Conservation (phyloP, 179 eudicot species). For the Silene vulgaris region DNA sequence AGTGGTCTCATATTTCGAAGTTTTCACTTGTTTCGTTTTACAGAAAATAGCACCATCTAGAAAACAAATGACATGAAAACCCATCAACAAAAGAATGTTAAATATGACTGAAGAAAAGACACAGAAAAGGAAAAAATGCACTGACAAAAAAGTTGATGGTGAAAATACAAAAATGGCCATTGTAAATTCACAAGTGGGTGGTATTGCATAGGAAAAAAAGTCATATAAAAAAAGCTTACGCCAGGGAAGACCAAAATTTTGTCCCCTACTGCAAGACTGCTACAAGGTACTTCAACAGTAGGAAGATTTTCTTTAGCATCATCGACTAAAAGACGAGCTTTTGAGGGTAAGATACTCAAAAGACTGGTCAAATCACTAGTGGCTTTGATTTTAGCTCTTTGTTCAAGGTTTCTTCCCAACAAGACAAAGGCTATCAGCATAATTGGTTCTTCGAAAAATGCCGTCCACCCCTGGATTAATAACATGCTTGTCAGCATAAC, state of each 20-base stretch:
- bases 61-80: slow-evolving; percentile 11
- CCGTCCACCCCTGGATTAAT: slow-evolving; percentile 76
- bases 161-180: neutral
- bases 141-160: neutral
- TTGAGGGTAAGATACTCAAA: slow-evolving; percentile 73
- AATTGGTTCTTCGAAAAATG: slow-evolving; percentile 96
- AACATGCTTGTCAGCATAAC: slow-evolving; percentile 17
- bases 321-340: slow-evolving; percentile 83
- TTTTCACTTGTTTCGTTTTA: neutral
- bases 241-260: slow-evolving; percentile 89
- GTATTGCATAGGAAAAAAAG: neutral
- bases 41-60: neutral
- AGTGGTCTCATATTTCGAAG: neutral
- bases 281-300: slow-evolving; percentile 84
- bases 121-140: neutral
- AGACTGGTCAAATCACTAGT: slow-evolving; percentile 95
- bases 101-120: neutral
- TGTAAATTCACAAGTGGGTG: no score
- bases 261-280: slow-evolving; percentile 84
- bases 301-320: slow-evolving; percentile 50
- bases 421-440: slow-evolving; percentile 97
- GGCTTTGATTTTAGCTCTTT: slow-evolving; percentile 94
- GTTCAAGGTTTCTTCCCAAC: slow-evolving; percentile 96
- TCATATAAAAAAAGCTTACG: slow-evolving; percentile 38
- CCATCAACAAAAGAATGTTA: slow-evolving; percentile 14